Evolutionary conservation across 2,329 filamentous ascomycete species (phyloP).

Genomic region (Drechslerella dactyloides): DNA sequence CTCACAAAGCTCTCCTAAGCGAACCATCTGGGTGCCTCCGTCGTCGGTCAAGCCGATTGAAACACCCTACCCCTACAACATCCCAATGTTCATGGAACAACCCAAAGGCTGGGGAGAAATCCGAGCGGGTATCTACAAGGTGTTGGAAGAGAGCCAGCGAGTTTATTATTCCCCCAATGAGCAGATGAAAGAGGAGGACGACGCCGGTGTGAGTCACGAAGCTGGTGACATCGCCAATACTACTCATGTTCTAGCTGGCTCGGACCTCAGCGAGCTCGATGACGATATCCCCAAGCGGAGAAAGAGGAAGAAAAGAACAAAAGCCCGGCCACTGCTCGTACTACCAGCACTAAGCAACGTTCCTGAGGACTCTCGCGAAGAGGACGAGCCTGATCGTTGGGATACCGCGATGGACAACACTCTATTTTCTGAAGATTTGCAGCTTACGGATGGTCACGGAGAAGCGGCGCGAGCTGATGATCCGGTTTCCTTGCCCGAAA

Average conservation of each 20-base stretch:
- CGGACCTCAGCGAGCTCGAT: background rate
- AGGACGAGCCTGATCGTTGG: too few relatives aligned
- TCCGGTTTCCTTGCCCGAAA: too few relatives aligned
- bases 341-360: background rate
- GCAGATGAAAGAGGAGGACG: background rate
- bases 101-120: conserved; percentile 33
- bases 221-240: too few relatives aligned
- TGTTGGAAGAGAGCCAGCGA: conserved; percentile 35
- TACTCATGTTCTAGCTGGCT: too few relatives aligned
- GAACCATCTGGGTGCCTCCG: conserved; percentile 26
- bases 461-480: too few relatives aligned
- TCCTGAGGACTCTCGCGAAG: too few relatives aligned
- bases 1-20: background rate
- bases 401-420: too few relatives aligned
- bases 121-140: conserved; percentile 15
- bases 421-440: too few relatives aligned
- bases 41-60: conserved; percentile 14
- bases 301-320: background rate
- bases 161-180: conserved; percentile 27
- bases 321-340: background rate
- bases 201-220: too few relatives aligned
- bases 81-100: conserved; percentile 29
- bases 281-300: background rate
- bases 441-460: too few relatives aligned
- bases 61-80: conserved; percentile 20